These are phyloP conservation scores for Ophiostoma sp. DNA, from an alignment of 2,329 filamentous ascomycete species.

Conservation along the genomic window DNA sequence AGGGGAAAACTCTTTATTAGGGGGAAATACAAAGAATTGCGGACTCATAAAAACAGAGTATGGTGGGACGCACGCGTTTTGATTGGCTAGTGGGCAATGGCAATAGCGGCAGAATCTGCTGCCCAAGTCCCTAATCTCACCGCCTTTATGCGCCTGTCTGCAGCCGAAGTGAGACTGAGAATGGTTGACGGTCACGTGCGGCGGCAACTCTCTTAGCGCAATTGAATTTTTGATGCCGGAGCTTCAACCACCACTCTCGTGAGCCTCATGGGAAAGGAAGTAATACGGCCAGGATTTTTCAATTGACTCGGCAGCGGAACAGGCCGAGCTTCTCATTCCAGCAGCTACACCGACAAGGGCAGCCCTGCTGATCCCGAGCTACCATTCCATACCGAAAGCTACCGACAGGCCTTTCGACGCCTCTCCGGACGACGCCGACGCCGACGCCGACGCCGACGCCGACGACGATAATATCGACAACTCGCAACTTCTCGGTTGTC, in stretches of 20 bases:
- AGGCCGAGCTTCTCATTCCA: too few relatives aligned
- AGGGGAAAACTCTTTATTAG: constrained; percentile 19
- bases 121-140: neutral
- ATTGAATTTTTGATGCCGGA: constrained; percentile 23
- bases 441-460: neutral
- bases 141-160: neutral
- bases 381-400: neutral
- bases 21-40: constrained; percentile 13
- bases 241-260: constrained; percentile 8
- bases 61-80: constrained; percentile 16
- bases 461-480: neutral
- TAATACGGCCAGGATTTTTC: too few relatives aligned
- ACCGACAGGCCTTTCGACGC: neutral
- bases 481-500: neutral
- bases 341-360: neutral
- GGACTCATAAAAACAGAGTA: constrained; percentile 4
- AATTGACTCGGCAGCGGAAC: constrained; percentile 9
- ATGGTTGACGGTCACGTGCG: constrained; percentile 15
- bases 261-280: constrained; percentile 4
- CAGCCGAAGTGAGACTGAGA: neutral
- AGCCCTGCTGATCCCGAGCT: neutral
- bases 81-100: constrained; percentile 14
- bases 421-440: neutral
- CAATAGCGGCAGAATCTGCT: constrained; percentile 13
- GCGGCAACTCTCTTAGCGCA: constrained; percentile 12